Evolutionary conservation across 2,329 filamentous ascomycete species (phyloP).

Genomic region (Calonectria multiphialidica): DNA sequence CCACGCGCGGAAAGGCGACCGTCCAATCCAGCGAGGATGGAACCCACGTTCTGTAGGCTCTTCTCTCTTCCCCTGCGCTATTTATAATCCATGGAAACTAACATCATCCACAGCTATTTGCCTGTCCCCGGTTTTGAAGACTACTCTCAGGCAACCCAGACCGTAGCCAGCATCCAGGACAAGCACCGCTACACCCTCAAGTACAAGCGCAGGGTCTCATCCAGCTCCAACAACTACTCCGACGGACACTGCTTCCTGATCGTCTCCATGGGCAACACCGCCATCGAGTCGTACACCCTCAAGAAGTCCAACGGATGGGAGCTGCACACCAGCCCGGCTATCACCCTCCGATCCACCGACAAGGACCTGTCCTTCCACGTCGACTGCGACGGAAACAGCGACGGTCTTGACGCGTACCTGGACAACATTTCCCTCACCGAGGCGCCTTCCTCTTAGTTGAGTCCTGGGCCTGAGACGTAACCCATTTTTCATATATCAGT

Average conservation of each 20-base stretch:
- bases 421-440: background rate
- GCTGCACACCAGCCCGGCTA: background rate
- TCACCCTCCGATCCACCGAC: background rate
- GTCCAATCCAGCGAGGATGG: background rate
- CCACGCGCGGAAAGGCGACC: background rate
- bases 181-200: conserved; percentile 1
- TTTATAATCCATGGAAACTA: background rate
- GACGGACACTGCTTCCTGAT: conserved; percentile 1
- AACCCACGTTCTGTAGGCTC: background rate
- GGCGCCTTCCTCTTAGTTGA: background rate
- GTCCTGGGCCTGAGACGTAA: background rate
- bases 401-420: background rate
- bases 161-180: background rate
- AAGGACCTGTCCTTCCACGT: background rate
- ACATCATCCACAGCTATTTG: background rate
- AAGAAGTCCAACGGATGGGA: conserved; percentile 7
- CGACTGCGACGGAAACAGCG: conserved; percentile 3
- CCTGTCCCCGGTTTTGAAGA: background rate
- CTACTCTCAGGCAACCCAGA: background rate
- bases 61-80: background rate
- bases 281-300: background rate
- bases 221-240: background rate
- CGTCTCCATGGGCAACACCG: background rate
- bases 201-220: background rate
- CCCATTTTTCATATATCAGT: background rate